Evolutionary conservation across 2,329 filamentous ascomycete species (phyloP), one percentile per base, ranked within the genome.

Genomic region (Huntiella bhutanensis): DNA sequence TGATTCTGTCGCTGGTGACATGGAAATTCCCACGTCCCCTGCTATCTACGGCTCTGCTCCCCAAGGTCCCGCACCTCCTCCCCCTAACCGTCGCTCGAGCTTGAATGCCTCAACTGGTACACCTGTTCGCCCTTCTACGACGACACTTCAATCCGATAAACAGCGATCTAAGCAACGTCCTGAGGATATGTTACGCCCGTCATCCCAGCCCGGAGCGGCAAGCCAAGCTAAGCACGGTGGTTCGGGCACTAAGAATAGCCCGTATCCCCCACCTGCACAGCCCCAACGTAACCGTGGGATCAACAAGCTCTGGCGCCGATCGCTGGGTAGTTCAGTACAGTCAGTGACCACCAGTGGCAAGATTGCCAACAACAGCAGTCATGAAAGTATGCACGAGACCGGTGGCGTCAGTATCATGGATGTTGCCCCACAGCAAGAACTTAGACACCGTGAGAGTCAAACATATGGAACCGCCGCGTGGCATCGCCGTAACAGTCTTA

Each of bases 21-120:
- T 41, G 54, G 55, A 36, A 56, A 59, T 5, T 58, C 60, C 50
- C 40, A 58, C 19, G 55, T 59, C 7, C 6, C 49, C 54, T 54
- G 33, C 41, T 13, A 37, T 47, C 10, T 38, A 34, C 1, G 57
- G 55, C 1, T 57, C 53, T 1, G 56, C 55, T 1, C 60, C 48
- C 38, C 22, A 56, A 60, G 2, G 58, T 57, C 1, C 51, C 59
- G 1, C 62, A 63, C 70, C 68, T 0, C 64, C 68, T 1, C 64
- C 69, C 2, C 71, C 72, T 0, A 59, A 70, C 42, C 60, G 72
- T 10, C 61, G 68, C 43, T 75, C 71, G 3, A 76, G 71, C 52
- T 56, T 75, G 3, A 63, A 69, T 43, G 67, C 69, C 2, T 63
- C 61, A 33, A 68, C 64, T 0, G 63, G 63, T 13, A 16, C 32